Conservation (phyloP, 2,329 filamentous ascomycete species). For the Trichoderma cornu-damae region DNA sequence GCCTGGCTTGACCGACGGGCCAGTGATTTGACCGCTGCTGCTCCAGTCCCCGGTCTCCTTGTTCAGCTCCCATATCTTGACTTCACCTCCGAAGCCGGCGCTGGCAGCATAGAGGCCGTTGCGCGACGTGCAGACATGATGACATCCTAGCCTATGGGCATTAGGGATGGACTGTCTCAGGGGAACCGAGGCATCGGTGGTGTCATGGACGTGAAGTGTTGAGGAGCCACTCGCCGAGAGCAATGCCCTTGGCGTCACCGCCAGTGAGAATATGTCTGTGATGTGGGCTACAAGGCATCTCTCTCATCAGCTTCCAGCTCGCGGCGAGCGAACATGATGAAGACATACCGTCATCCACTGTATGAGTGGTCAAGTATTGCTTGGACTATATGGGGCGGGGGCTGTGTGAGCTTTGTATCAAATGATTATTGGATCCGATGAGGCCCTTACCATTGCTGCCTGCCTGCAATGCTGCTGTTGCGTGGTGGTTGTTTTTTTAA, state of each 20-base stretch:
- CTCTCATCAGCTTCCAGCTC: slow-evolving; percentile 20
- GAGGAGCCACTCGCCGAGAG: slow-evolving; percentile 83
- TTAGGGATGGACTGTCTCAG: slow-evolving; percentile 72
- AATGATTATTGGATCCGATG: neutral
- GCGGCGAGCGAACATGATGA: slow-evolving; percentile 24
- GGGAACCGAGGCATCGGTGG: slow-evolving; percentile 64
- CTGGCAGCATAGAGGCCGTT: slow-evolving; percentile 71
- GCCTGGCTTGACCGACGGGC: slow-evolving; percentile 51
- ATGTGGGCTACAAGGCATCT: slow-evolving; percentile 58
- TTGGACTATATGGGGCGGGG: slow-evolving; percentile 65
- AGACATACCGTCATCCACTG: slow-evolving; percentile 72
- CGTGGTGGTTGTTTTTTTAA: slow-evolving; percentile 22
- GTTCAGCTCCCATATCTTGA: slow-evolving; percentile 71
- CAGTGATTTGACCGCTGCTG: slow-evolving; percentile 38
- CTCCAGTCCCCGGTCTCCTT: slow-evolving; percentile 53
- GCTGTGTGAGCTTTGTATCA: neutral
- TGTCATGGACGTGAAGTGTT: slow-evolving; percentile 74
- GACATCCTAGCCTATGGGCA: slow-evolving; percentile 83
- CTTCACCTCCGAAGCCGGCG: slow-evolving; percentile 82
- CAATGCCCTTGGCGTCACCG: slow-evolving; percentile 66
- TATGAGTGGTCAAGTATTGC: slow-evolving; percentile 93
- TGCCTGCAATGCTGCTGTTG: slow-evolving; percentile 1
- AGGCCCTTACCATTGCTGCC: slow-evolving; percentile 26
- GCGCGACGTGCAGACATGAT: slow-evolving; percentile 71
- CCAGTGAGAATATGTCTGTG: slow-evolving; percentile 78